phyloP scores from a whole-genome alignment of 208 protist species.

The Balamuthia mandrillaris region DNA sequence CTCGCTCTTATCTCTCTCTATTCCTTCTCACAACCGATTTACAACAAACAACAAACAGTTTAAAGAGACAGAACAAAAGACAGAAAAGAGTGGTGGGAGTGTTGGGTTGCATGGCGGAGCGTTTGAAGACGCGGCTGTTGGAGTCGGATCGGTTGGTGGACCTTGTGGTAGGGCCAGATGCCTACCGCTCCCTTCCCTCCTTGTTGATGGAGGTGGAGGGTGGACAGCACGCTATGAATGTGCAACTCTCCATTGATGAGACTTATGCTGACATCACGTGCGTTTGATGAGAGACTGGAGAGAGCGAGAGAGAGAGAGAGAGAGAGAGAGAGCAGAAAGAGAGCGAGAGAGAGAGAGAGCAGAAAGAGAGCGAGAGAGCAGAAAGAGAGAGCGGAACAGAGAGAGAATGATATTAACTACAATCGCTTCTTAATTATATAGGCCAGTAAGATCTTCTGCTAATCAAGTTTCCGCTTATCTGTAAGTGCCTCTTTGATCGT shows the following conservation, averaged over 20 bases:
- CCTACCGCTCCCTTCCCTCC: conserved; percentile 75
- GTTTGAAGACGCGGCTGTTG: conserved; percentile 75
- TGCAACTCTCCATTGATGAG: conserved; percentile 76
- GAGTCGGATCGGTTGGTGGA: conserved; percentile 71
- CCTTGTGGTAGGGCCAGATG: conserved; percentile 78
- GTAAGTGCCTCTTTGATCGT: no score
- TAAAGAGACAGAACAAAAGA: not conserved
- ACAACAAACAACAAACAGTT: no score
- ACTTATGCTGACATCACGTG: conserved; percentile 81
- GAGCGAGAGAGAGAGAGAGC: no score
- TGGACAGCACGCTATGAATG: conserved; percentile 65
- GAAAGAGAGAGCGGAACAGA: no score
- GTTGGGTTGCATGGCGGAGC: conserved; percentile 81
- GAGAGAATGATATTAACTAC: no score
- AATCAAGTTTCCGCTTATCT: conserved; percentile 47
- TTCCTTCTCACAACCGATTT: no score
- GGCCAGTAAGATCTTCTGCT: conserved; percentile 16
- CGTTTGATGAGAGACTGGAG: no score
- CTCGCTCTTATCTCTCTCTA: no score
- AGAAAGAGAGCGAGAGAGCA: no score
- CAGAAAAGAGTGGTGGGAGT: conserved; percentile 43
- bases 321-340: no score
- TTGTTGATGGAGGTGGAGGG: conserved; percentile 54
- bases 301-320: no score
- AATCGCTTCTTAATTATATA: no score